Evolutionary conservation across 495 filamentous ascomycete genomes (phyloP), one percentile per base, ranked within the genome.

Genomic region (Lophiostoma macrostomum): DNA sequence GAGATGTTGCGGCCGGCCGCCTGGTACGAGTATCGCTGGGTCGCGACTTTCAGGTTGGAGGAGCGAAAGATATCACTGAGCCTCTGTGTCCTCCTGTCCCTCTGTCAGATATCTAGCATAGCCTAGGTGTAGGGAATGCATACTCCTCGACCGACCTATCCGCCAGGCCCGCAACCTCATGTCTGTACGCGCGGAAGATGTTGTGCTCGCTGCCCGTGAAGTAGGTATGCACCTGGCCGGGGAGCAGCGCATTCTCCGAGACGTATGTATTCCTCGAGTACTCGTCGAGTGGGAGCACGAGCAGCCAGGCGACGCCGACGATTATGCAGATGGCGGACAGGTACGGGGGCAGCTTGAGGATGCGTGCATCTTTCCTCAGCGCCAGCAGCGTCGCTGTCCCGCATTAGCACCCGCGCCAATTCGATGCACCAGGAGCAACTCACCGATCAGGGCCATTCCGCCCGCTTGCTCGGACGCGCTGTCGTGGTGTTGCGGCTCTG

Each of bases 191-290:
- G 7, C 91, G 79, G 70, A 97, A 96, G 53, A 97, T 79, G 65
- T 96, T 86, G 71, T 96, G 90, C 64, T 98, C 93, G 67, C 88
- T 94, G 19, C 93, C 91, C 2, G 87, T 84, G 63, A 98, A 98
- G 67, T 98, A 97, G 0, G 94, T 95, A 70, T 97, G 90, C 11
- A 97, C 93, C 65, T 97, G 93, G 13, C 91, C 93, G 0, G 93
- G 93, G 14, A 98, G 76, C 7, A 98, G 82, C 14, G 93, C 93
- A 69, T 98, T 98, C 68, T 98, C 93, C 43, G 91, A 96, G 60
- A 98, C 93, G 71, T 98, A 97, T 10, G 93, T 98, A 37, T 79
- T 74, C 55, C 94, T 83, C 43, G 90, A 95, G 74, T 97, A 95
- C 45, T 90, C 80, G 70, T 98, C 78, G 43, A 96, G 80, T 25